Conservation (phyloP, 116 monocot genomes). For the Zostera marina region DNA sequence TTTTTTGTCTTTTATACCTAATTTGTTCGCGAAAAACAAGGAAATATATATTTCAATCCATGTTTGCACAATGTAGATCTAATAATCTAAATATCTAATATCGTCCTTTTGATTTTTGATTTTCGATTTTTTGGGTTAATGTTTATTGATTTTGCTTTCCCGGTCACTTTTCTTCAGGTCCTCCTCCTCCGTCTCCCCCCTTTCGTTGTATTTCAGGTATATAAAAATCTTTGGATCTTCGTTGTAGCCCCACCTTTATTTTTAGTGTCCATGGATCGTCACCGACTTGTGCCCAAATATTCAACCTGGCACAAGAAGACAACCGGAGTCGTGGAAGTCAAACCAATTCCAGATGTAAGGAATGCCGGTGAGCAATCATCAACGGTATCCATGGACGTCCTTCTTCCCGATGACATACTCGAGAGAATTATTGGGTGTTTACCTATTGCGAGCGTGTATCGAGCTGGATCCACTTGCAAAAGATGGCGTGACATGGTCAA, state of each 20-base stretch:
- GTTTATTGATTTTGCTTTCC: no score
- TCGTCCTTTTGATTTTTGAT: no score
- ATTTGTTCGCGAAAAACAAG: no score
- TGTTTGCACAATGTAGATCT: no score
- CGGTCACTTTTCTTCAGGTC: no score
- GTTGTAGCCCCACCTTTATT: neutral
- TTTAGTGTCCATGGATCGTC: neutral
- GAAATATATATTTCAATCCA: no score
- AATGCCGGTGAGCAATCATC: neutral
- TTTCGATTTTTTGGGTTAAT: no score
- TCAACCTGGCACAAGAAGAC: neutral
- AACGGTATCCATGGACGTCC: conserved; percentile 36
- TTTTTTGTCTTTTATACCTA: no score
- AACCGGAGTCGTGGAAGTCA: neutral
- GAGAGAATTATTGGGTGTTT: conserved; percentile 72
- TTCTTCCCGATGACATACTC: conserved; percentile 68
- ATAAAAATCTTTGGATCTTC: neutral
- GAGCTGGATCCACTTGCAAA: conserved; percentile 63
- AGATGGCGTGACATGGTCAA: conserved; percentile 56
- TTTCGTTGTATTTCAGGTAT: no score
- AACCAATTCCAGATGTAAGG: neutral
- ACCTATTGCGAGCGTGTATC: conserved; percentile 47
- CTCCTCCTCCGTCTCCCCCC: no score
- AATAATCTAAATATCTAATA: no score
- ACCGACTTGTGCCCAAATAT: neutral